These are phyloP conservation scores for Meripilus lineatus DNA, from an alignment of 1,284 basidiomycete genomes.

Conservation along the genomic window DNA sequence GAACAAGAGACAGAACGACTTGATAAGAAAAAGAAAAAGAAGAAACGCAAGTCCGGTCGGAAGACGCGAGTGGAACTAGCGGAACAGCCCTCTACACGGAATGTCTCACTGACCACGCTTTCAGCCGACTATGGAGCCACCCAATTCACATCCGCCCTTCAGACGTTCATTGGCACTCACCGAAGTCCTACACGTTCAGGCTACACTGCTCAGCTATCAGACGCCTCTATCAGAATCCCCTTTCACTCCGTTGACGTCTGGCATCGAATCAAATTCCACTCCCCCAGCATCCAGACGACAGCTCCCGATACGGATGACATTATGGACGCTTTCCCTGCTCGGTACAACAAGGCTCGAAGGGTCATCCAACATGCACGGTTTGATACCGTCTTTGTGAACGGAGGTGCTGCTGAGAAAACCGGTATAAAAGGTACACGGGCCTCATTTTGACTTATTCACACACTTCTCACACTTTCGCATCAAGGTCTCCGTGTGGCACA, in stretches of 20 bases:
- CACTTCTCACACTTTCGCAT: background rate
- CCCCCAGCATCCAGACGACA: background rate
- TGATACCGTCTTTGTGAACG: no score
- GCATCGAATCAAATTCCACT: background rate
- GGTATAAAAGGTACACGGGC: conserved; percentile 6
- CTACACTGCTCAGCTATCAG: no score
- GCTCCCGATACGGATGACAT: conserved; percentile 4
- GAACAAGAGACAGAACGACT: conserved; percentile 34
- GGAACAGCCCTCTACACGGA: conserved; percentile 19
- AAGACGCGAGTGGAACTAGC: conserved; percentile 22
- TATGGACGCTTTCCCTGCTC: conserved; percentile 1
- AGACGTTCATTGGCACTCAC: conserved; percentile 7
- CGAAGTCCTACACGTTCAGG: no score
- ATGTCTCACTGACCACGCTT: conserved; percentile 15
- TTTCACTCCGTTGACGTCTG: no score
- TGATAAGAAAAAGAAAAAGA: conserved; percentile 24
- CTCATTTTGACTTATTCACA: background rate
- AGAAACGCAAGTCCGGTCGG: background rate
- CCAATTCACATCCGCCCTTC: conserved; percentile 16
- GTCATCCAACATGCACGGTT: conserved; percentile 11
- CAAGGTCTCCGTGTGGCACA: conserved; percentile 21
- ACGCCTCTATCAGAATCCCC: conserved; percentile 6
- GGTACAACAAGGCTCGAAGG: conserved; percentile 2
- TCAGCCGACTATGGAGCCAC: conserved; percentile 20
- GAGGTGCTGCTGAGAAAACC: background rate